Base-by-base conservation (phyloP, 192 early-diverging fungal genomes). In the Coemansia sp. region DNA sequence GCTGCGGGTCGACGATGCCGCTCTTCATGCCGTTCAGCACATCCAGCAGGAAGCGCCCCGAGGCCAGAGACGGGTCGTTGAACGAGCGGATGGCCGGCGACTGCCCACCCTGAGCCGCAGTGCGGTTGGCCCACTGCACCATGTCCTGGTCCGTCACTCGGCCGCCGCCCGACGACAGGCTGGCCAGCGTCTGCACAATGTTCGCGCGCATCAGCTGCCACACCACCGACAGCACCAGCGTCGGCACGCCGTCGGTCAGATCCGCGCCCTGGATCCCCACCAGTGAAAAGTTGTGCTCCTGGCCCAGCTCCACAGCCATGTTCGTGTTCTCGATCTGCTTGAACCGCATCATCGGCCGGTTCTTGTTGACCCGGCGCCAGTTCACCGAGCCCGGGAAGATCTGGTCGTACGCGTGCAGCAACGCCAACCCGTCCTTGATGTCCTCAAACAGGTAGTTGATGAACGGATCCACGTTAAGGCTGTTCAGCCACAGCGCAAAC, bases 141-240 rank as follows among this genome's bases (percentile, higher is more conserved):
- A 99, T 93, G 65, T 96, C 96, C 35, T 68, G 63, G 38, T 99
- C 96, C 5, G 93, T 95, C 21, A 99, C 82, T 52, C 87, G 84
- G 20, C 78, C 68, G 23, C 92, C 92, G 43, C 79, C 75, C 35
- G 86, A 80, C 14, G 88, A 88, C 19, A 97, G 76, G 25, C 82
- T 83, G 63, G 88, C 84, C 54, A 99, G 77, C 8, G 94, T 96
- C 57, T 91, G 91, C 17, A 94, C 79, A 37, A 99, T 87, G 75
- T 99, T 89, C 45, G 89, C 89, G 14, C 96, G 86, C 96, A 99
- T 99, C 75, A 99, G 80, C 78, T 99, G 96, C 96, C 96, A 99
- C 31, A 95, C 92, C 13, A 93, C 58, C 31, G 86, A 91, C 21
- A 99, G 78, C 16, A 90, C 94, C 28, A 99, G 72, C 12, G 83